phyloP scores from a whole-genome alignment of 768 basidiomycete species.

The Chalciporus chontae region DNA sequence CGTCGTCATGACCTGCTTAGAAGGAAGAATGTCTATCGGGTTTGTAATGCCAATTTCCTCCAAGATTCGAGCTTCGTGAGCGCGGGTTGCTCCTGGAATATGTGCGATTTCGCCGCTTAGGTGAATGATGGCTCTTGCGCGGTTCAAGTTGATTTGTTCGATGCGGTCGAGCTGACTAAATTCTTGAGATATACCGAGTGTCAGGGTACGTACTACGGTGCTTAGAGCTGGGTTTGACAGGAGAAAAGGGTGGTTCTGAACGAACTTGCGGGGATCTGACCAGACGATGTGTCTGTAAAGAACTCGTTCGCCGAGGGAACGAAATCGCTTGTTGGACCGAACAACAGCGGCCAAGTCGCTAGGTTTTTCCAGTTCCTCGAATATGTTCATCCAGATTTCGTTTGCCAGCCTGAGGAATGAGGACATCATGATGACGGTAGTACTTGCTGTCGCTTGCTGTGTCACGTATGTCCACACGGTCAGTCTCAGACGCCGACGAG shows the following conservation, averaged over 20 bases:
- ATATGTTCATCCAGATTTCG: conserved; percentile 39
- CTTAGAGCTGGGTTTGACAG: conserved; percentile 4
- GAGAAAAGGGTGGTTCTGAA: conserved; percentile 20
- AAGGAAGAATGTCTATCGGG: conserved; percentile 21
- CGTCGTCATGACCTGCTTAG: conserved; percentile 11
- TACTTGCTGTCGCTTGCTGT: neutral
- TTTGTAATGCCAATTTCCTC: conserved; percentile 18
- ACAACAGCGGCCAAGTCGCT: conserved; percentile 32
- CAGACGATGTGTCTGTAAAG: conserved; percentile 36
- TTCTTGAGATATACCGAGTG: conserved; percentile 25
- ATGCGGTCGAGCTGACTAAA: conserved; percentile 19
- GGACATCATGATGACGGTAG: conserved; percentile 13
- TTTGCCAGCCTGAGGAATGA: conserved; percentile 33
- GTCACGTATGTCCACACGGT: neutral
- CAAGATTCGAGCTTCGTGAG: conserved; percentile 25
- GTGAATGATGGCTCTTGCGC: conserved; percentile 22
- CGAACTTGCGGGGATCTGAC: conserved; percentile 27
- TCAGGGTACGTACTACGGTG: conserved; percentile 20
- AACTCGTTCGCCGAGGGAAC: conserved; percentile 25
- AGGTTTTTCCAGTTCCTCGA: conserved; percentile 31
- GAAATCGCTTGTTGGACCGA: conserved; percentile 30
- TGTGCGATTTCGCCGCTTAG: conserved; percentile 13
- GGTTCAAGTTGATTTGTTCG: conserved; percentile 29
- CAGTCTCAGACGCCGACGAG: neutral
- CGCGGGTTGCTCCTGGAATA: conserved; percentile 16